Evolutionary conservation across 805 yeast genomes (phyloP), one percentile per base, ranked within the genome.

Genomic region (Lipomyces mesembrius): DNA sequence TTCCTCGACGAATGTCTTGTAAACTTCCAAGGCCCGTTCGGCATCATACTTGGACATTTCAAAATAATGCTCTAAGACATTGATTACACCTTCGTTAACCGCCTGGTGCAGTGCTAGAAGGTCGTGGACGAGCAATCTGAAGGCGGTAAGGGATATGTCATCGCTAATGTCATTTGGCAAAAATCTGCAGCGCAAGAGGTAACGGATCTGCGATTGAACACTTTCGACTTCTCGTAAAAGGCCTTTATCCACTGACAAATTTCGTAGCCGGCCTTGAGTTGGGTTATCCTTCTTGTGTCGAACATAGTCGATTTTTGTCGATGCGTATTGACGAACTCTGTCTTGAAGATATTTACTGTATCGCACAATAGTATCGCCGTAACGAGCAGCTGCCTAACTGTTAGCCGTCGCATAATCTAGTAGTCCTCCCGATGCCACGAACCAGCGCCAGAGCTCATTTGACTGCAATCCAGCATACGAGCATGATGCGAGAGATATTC

Each of bases 81-180:
- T 95, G 73, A 95, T 93, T 32, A 95, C 97, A 51, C 98, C 99
- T 78, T 95, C 98, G 79, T 95, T 95, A 72, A 95, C 81, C 58
- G 91, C 88, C 78, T 94, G 97, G 79, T 91, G 96, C 52, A 95
- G 80, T 1, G 93, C 86, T 71, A 95, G 82, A 69, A 94, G 82
- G 77, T 95, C 99, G 73, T 90, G 90, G n/a, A 94, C 97, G 59
- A 95, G 83, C 79, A 94, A 83, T 65, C 97, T 83, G 80, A 94
- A 95, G 37, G 94, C 90, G 53, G 94, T 89, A 70, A 94, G 81
- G 27, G 92, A 79, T 59, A 95, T 84, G 75, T 95, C 98, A 77
- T 92, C 92, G 71, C 87, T 88, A 60, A 92, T 85, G 72, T 94
- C 98, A 64, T 83, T 83, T 75, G 92, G 96, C 74, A 85, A 83